These are phyloP conservation scores for Cinnamomum chago DNA, from an alignment of 164 flowering plant genomes.

Conservation along the genomic window DNA sequence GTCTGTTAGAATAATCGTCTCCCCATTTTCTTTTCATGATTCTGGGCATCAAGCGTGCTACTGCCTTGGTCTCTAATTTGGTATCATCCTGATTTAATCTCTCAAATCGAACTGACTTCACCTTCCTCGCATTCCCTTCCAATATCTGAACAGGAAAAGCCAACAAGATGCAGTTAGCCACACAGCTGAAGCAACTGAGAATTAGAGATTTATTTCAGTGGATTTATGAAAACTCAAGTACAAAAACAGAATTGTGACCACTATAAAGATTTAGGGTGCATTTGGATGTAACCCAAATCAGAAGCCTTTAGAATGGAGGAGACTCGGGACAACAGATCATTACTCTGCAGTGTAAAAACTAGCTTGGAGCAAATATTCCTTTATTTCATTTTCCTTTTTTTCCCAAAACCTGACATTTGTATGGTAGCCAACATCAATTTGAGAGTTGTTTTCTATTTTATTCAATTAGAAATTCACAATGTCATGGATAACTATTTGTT, in stretches of 20 bases:
- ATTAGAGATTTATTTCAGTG: background rate
- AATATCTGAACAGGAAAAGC: constrained; percentile 59
- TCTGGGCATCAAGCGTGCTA: constrained; percentile 63
- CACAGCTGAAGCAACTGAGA: background rate
- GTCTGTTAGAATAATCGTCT: constrained; percentile 19
- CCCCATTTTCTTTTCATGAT: constrained; percentile 63
- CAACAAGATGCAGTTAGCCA: background rate
- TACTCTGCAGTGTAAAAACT: background rate
- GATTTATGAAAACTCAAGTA: background rate
- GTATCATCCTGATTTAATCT: constrained; percentile 41
- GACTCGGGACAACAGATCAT: background rate
- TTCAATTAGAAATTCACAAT: background rate
- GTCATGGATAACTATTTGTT: background rate
- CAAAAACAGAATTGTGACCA: background rate
- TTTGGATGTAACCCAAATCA: background rate
- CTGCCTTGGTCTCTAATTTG: constrained; percentile 46
- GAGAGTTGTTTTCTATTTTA: too few relatives aligned
- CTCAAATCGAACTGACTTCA: constrained; percentile 84
- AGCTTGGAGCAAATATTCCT: background rate
- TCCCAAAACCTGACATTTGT: background rate
- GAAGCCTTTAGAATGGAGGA: background rate
- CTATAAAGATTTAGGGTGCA: background rate
- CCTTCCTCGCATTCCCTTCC: constrained; percentile 96
- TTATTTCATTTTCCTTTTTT: background rate
- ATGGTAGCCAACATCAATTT: background rate